phyloP scores from a whole-genome alignment of 495 filamentous ascomycete genomes.

The Penicillium angulare region DNA sequence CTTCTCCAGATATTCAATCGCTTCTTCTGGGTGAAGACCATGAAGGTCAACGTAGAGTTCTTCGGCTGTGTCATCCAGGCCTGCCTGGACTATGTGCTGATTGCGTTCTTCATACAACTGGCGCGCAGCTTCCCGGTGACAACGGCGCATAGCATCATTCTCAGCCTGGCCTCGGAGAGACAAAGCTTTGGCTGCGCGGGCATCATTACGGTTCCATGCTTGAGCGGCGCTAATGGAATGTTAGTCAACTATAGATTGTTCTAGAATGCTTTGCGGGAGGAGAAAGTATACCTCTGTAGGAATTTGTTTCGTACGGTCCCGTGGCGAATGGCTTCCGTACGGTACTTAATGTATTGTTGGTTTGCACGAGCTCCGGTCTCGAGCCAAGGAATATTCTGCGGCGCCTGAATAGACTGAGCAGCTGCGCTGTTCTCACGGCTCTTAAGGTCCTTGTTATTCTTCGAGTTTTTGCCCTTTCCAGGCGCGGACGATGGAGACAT shows the following conservation, averaged over 20 bases:
- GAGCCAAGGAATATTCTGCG: conserved; percentile 94
- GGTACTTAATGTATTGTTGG: conserved; percentile 88
- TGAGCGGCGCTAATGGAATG: conserved; percentile 73
- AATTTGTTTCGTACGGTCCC: conserved; percentile 96
- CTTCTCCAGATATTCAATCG: conserved; percentile 87
- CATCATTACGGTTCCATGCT: conserved; percentile 99
- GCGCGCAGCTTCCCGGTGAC: conserved; percentile 90
- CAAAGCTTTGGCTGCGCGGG: conserved; percentile 91
- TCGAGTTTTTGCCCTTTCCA: conserved; percentile 48
- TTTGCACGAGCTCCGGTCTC: conserved; percentile 92
- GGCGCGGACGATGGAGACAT: conserved; percentile 79
- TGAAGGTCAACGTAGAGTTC: conserved; percentile 96
- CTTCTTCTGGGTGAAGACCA: conserved; percentile 95
- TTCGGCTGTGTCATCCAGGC: conserved; percentile 43
- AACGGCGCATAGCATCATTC: conserved; percentile 96
- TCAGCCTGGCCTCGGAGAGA: conserved; percentile 92
- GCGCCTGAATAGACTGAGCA: conserved; percentile 77
- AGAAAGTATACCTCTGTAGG: conserved; percentile 73
- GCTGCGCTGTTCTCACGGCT: conserved; percentile 75
- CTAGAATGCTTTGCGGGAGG: no score
- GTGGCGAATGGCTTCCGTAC: conserved; percentile 93
- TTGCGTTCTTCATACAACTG: conserved; percentile 94
- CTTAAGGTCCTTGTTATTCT: conserved; percentile 47
- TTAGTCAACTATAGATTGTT: conserved; percentile 17
- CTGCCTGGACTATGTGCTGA: conserved; percentile 54